These are phyloP conservation scores for Zymoseptoria passerinii DNA, from an alignment of 2,329 filamentous ascomycete species.

Conservation along the genomic window DNA sequence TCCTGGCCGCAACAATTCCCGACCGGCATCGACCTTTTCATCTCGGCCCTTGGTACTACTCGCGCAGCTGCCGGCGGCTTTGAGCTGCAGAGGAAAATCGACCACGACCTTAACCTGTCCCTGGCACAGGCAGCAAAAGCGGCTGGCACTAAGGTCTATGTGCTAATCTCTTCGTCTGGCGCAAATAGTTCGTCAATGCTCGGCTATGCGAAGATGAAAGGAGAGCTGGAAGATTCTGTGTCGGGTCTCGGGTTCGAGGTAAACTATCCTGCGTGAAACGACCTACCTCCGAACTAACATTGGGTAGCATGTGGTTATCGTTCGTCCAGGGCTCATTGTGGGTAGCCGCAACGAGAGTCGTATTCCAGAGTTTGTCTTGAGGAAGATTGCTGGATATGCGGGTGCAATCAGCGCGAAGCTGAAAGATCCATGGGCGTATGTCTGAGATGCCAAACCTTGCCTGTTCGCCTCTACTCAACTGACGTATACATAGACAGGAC, in stretches of 20 bases:
- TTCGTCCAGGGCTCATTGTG: conserved; percentile 66
- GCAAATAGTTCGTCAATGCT: conserved; percentile 47
- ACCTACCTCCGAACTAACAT: background rate
- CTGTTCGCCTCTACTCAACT: background rate
- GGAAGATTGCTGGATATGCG: conserved; percentile 48
- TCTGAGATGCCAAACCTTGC: background rate
- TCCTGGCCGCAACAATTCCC: conserved; percentile 59
- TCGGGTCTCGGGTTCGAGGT: conserved; percentile 61
- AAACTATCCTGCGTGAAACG: background rate
- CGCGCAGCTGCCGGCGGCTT: conserved; percentile 64
- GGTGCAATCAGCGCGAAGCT: conserved; percentile 46
- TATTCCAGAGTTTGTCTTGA: conserved; percentile 48
- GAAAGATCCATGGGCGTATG: conserved; percentile 54
- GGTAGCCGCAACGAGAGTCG: conserved; percentile 56
- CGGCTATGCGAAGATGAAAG: conserved; percentile 66
- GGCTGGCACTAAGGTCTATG: conserved; percentile 63
- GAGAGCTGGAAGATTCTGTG: conserved; percentile 73
- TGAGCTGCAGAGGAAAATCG: conserved; percentile 75
- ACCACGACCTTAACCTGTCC: conserved; percentile 76
- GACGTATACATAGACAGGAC: conserved; percentile 46
- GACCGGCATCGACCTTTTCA: conserved; percentile 55
- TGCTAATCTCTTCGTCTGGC: conserved; percentile 59
- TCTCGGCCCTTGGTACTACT: conserved; percentile 76
- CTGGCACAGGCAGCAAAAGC: conserved; percentile 67
- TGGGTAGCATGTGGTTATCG: conserved; percentile 55